A percentile compares a stretch with the other conserved stretches of the same genome.
These are phyloP conservation scores for Metschnikowia lachancei DNA, from an alignment of 805 yeast species.

Conservation along the genomic window DNA sequence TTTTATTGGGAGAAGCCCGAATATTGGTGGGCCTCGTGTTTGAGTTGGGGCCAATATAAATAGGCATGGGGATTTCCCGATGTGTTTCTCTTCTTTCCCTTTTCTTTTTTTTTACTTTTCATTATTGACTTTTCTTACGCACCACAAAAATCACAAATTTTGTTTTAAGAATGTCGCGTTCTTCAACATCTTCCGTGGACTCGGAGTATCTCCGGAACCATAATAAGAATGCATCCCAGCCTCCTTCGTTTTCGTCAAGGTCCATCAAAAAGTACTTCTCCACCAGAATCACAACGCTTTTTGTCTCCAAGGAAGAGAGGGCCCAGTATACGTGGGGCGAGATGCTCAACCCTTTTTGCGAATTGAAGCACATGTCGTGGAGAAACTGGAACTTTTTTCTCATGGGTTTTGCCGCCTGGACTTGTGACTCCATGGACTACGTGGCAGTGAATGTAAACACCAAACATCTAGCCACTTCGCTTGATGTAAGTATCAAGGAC, in stretches of 20 bases:
- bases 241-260: slow-evolving; percentile 31
- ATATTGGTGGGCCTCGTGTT: too few relatives aligned
- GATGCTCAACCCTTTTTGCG: slow-evolving; percentile 42
- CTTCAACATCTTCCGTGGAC: slow-evolving; percentile 16
- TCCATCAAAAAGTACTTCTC: slow-evolving; percentile 36
- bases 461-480: slow-evolving; percentile 44
- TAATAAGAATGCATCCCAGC: slow-evolving; percentile 19
- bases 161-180: slow-evolving; percentile 7
- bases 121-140: background rate
- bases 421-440: slow-evolving; percentile 66
- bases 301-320: slow-evolving; percentile 45
- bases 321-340: slow-evolving; percentile 34
- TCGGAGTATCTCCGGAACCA: slow-evolving; percentile 17
- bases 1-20: too few relatives aligned
- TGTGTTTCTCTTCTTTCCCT: too few relatives aligned
- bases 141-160: background rate
- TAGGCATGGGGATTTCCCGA: too few relatives aligned
- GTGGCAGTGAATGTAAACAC: slow-evolving; percentile 56
- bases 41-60: too few relatives aligned
- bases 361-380: slow-evolving; percentile 17
- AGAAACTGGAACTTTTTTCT: slow-evolving; percentile 50
- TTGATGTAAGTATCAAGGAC: slow-evolving; percentile 46
- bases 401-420: slow-evolving; percentile 58
- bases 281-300: slow-evolving; percentile 49
- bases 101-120: too few relatives aligned